Base-by-base conservation (phyloP, 257 asterid genomes). In the Solanum pinnatisectum region DNA sequence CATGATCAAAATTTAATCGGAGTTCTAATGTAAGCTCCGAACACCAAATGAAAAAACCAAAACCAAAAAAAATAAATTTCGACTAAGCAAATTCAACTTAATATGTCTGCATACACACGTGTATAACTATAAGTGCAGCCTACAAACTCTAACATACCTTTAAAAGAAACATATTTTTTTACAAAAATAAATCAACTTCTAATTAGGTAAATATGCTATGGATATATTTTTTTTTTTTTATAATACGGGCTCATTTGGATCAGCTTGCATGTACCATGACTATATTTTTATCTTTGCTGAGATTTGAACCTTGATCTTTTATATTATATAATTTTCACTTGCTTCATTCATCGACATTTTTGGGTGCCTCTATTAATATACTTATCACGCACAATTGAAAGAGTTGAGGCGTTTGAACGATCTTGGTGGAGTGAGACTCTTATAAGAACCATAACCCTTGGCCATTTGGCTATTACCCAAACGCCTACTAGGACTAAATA, bases 381-480 rank as follows among this genome's bases (percentile, higher is more conserved):
- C 23, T 39, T 40, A 11, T 77, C 35, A 77, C 2, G 3, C 36
- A 2, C 67, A 33, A 40, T 88, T 14, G 20, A 33, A 23, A 74
- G 81, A 72, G 63, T 65, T 85, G 56, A 85, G 74, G 32, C 83
- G 83, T 39, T 79, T 88, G 63, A 85, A 72, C 78, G 23, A 67
- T 79, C 84, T 84, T 6, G 88, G 84, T 4, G 84, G 87, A 37
- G 88, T 86, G 22, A 88, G 88, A 70, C 15, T 52, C 30, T 23
- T 40, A 30, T 77, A 86, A 35, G 88, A 78, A 20, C 88, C 46
- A 35, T 63, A 33, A 14, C 89, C 91, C 65, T 37, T 68, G 5
- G 84, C 87, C 84, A 85, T 85, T 46, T 60, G 87, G 23, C 88
- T 56, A 72, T 73, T 83, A n/a, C 89, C 89, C 76, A 87, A 72